Percentiles rank a stretch among this genome's conserved stretches.
These are phyloP conservation scores for Aspergillus sclerotioniger DNA, from an alignment of 495 filamentous ascomycete genomes.

Conservation along the genomic window DNA sequence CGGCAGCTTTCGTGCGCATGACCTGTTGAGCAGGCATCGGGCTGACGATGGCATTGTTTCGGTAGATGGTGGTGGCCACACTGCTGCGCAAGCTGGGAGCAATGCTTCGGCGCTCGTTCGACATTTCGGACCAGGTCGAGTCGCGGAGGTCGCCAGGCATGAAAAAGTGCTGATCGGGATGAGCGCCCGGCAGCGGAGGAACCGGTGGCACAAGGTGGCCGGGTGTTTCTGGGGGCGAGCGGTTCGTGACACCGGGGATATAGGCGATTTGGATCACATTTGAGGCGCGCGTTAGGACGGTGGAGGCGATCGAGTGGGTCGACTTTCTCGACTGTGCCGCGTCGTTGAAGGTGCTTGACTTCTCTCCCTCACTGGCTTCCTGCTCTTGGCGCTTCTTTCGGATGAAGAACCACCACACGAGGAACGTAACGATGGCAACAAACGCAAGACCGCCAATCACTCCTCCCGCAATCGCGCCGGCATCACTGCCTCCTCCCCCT, in stretches of 20 bases:
- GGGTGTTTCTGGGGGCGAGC: conserved; percentile 77
- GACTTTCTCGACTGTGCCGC: conserved; percentile 80
- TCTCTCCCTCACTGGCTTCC: conserved; percentile 51
- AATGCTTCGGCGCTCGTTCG: conserved; percentile 63
- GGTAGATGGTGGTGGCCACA: conserved; percentile 89
- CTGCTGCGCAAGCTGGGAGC: conserved; percentile 66
- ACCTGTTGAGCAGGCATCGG: conserved; percentile 80
- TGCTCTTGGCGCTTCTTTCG: conserved; percentile 69
- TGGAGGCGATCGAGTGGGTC: conserved; percentile 87
- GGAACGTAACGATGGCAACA: conserved; percentile 66
- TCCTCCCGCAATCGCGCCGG: conserved; percentile 81
- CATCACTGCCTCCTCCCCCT: conserved; percentile 52
- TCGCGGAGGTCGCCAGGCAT: conserved; percentile 89
- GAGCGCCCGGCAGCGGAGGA: conserved; percentile 78
- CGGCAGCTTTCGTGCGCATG: conserved; percentile 78
- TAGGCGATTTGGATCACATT: conserved; percentile 99
- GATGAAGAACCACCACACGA: conserved; percentile 85
- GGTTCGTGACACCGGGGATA: conserved; percentile 95
- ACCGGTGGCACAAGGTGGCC: conserved; percentile 86
- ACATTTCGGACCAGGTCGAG: conserved; percentile 73
- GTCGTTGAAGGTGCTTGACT: conserved; percentile 57
- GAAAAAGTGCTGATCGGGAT: conserved; percentile 87
- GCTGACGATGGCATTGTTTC: conserved; percentile 79
- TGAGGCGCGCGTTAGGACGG: conserved; percentile 90
- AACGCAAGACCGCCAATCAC: conserved; percentile 73